Evolutionary conservation across 768 basidiomycete species (phyloP).

Genomic region (Lactarius tabidus): DNA sequence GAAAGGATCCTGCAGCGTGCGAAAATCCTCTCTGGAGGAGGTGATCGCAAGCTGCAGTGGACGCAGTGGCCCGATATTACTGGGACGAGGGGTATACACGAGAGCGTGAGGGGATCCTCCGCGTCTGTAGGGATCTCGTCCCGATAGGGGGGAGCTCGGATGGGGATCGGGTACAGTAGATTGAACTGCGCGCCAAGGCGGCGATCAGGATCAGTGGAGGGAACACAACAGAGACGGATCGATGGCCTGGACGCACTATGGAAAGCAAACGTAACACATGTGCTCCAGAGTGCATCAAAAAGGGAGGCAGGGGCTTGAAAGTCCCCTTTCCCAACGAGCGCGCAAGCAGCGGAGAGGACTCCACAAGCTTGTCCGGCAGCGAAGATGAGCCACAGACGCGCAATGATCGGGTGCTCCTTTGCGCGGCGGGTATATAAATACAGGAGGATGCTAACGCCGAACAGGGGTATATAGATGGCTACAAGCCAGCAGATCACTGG

Average conservation of each 20-base stretch:
- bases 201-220: slow-evolving; percentile 12
- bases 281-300: slow-evolving; percentile 17
- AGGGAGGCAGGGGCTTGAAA: slow-evolving; percentile 22
- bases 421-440: slow-evolving; percentile 14
- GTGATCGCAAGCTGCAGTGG: background rate
- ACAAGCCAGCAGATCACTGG: slow-evolving; percentile 23
- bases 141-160: slow-evolving; percentile 3
- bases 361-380: slow-evolving; percentile 20
- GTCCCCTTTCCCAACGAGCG: slow-evolving; percentile 22
- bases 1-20: slow-evolving; percentile 20
- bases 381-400: slow-evolving; percentile 19
- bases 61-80: background rate
- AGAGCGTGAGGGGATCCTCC: background rate
- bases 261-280: slow-evolving; percentile 19
- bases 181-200: slow-evolving; percentile 11
- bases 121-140: background rate
- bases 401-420: slow-evolving; percentile 16
- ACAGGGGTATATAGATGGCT: slow-evolving; percentile 22
- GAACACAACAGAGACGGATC: background rate
- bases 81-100: slow-evolving; percentile 10
- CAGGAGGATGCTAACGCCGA: slow-evolving; percentile 16
- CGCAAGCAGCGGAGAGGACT: slow-evolving; percentile 5
- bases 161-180: slow-evolving; percentile 13
- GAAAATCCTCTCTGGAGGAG: slow-evolving; percentile 15
- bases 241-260: slow-evolving; percentile 15